These are phyloP conservation scores for Steccherinum ochraceum DNA, from an alignment of 768 basidiomycete species.

Conservation along the genomic window DNA sequence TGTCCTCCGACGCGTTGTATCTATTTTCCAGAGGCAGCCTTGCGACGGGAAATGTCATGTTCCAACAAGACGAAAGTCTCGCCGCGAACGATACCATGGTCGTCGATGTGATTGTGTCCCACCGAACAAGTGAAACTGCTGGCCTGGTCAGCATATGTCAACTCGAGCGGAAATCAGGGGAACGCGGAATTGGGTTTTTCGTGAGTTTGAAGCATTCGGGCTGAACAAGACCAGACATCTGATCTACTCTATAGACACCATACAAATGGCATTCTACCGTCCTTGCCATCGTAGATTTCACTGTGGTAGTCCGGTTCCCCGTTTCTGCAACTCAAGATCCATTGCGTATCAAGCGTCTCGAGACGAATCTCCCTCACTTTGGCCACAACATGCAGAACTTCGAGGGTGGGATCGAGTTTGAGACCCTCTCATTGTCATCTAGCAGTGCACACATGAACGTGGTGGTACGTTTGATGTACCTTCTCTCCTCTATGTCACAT, in stretches of 20 bases:
- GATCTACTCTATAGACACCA: conserved; percentile 25
- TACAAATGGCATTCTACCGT: conserved; percentile 4
- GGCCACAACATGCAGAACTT: conserved; percentile 9
- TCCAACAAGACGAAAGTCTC: conserved; percentile 5
- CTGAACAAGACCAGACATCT: not conserved
- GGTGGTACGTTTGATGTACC: conserved; percentile 4
- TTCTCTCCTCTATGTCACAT: not conserved
- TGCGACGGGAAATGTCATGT: conserved; percentile 9
- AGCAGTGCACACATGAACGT: conserved; percentile 3
- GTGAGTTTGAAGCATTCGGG: conserved; percentile 10
- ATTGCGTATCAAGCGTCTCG: conserved; percentile 4
- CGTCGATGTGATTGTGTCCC: conserved; percentile 8
- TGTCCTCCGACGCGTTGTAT: conserved; percentile 12
- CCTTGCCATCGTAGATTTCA: conserved; percentile 3
- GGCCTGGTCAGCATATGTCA: conserved; percentile 11
- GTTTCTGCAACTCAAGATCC: not conserved
- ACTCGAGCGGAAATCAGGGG: conserved; percentile 11
- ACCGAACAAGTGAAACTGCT: not conserved
- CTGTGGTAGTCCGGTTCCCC: conserved; percentile 5
- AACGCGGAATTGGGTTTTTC: conserved; percentile 25
- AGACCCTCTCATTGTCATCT: conserved; percentile 2
- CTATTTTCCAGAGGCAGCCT: conserved; percentile 11
- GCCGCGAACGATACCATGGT: conserved; percentile 9
- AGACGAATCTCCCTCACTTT: conserved; percentile 13
- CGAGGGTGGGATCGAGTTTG: conserved; percentile 8